Conservation (phyloP, 2,329 filamentous ascomycete species). For the Cordyceps cateniannulata region DNA sequence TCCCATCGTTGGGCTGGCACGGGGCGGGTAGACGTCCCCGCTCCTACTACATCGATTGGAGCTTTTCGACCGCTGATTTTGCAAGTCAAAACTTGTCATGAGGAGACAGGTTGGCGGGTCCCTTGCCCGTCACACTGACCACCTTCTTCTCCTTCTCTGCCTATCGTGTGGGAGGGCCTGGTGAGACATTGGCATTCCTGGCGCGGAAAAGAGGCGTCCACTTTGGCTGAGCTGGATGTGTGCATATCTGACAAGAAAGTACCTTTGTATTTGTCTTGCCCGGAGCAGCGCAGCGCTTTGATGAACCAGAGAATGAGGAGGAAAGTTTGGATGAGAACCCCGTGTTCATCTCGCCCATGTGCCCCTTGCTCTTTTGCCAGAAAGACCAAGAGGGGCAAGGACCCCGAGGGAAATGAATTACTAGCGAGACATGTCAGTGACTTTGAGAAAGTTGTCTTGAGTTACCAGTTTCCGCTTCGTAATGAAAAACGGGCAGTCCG, state of each 20-base stretch:
- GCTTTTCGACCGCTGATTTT: neutral
- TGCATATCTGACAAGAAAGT: constrained; percentile 12
- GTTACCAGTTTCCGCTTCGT: neutral
- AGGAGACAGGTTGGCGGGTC: neutral
- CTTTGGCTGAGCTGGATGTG: neutral
- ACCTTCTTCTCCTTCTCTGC: neutral
- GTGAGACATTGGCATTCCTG: constrained; percentile 14
- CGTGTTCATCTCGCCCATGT: too few species aligned
- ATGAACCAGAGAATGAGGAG: neutral
- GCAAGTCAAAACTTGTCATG: constrained; percentile 1
- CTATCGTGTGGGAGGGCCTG: constrained; percentile 6
- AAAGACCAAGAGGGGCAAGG: too few species aligned
- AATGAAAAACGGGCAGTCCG: neutral
- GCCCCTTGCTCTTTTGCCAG: too few species aligned
- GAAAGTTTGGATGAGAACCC: neutral
- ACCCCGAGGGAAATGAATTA: neutral
- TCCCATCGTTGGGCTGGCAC: neutral
- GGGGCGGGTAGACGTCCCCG: constrained; percentile 5
- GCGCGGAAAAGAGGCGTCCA: neutral
- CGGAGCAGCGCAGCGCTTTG: neutral
- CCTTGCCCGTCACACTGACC: constrained; percentile 6
- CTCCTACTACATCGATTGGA: neutral
- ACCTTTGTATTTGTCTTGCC: constrained; percentile 11
- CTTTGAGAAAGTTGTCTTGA: neutral
- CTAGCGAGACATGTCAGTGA: neutral